phyloP scores from a whole-genome alignment of 257 asterid species.

The Vinca minor region DNA sequence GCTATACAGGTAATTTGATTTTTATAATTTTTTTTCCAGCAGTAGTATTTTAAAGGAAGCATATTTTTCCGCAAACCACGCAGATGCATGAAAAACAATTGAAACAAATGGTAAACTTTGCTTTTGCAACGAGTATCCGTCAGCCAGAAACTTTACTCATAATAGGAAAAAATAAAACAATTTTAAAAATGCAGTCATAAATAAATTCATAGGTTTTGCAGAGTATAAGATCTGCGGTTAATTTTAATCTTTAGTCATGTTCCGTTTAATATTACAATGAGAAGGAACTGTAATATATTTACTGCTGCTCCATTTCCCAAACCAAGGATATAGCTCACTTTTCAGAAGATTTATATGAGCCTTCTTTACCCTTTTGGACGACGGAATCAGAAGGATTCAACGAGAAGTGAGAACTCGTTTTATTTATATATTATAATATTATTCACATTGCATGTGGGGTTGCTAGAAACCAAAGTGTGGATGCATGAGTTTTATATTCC shows the following conservation, averaged over 20 bases:
- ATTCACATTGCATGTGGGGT: neutral
- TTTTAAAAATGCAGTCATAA: neutral
- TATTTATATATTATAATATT: neutral
- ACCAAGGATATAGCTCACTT: neutral
- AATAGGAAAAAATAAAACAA: neutral
- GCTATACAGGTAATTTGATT: neutral
- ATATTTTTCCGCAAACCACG: neutral
- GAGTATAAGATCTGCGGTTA: neutral
- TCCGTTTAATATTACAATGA: no score
- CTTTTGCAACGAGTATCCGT: neutral
- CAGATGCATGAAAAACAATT: neutral
- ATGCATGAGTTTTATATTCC: neutral
- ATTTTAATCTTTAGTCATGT: neutral
- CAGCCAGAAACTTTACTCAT: neutral
- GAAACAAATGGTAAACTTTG: neutral
- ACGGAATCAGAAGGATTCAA: neutral
- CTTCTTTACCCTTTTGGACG: neutral
- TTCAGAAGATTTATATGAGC: neutral
- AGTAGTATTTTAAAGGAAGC: constrained; percentile 1
- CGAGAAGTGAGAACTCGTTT: neutral
- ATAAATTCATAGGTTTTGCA: neutral
- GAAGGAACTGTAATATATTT: neutral
- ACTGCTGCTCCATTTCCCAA: neutral
- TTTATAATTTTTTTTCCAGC: neutral
- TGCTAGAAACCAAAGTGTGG: neutral